Conservation (phyloP, 2,329 filamentous ascomycete genomes). For the Ophiostoma himal-ulmi region DNA sequence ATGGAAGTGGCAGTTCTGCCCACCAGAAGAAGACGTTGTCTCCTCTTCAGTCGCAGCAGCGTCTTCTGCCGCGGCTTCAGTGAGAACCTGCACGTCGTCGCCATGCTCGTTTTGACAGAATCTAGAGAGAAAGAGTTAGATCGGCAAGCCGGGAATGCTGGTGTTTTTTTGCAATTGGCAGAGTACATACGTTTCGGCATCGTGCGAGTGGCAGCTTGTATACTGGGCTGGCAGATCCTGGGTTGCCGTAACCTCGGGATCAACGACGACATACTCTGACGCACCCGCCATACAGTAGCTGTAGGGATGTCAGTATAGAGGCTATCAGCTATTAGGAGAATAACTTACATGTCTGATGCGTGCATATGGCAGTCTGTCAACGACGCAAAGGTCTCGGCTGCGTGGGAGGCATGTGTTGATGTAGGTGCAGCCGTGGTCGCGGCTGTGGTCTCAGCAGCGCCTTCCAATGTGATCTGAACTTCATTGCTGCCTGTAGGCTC, state of each 20-base stretch:
- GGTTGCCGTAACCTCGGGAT: background rate
- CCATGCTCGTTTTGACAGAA: background rate
- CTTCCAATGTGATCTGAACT: background rate
- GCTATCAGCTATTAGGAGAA: background rate
- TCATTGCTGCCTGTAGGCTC: background rate
- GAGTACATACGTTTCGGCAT: background rate
- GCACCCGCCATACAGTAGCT: background rate
- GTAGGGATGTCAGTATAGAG: background rate
- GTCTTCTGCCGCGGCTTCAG: background rate
- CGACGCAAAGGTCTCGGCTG: background rate
- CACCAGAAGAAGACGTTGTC: background rate
- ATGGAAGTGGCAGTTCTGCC: background rate
- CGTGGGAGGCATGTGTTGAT: background rate
- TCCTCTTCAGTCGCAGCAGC: background rate
- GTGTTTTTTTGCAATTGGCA: background rate
- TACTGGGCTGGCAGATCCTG: background rate
- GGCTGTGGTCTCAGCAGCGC: background rate
- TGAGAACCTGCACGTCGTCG: background rate
- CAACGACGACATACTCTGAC: background rate
- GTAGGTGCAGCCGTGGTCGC: background rate
- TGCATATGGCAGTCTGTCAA: background rate
- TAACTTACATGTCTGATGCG: background rate
- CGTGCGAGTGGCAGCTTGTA: background rate
- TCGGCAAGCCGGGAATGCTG: background rate
- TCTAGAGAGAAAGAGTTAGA: background rate